Percentiles rank a stretch among this genome's conserved stretches.
Evolutionary conservation across 805 yeast species (phyloP).

Genomic region (Barnettozyma siamensis): DNA sequence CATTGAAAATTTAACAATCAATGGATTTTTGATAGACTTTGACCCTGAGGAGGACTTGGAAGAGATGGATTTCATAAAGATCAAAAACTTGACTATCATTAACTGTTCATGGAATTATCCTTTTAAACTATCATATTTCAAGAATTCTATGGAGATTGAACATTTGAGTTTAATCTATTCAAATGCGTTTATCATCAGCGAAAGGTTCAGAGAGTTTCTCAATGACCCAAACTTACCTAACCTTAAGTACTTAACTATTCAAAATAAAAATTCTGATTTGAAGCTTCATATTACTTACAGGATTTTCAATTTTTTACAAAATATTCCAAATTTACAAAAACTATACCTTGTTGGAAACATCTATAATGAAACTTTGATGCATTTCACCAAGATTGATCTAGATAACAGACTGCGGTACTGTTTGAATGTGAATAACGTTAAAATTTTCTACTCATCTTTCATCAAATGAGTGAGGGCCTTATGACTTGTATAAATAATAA

Average conservation of each 20-base stretch:
- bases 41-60: slow-evolving; percentile 29
- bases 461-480: slow-evolving; percentile 9
- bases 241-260: slow-evolving; percentile 23
- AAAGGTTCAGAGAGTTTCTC: slow-evolving; percentile 29
- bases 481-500: not conserved
- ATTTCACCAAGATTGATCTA: slow-evolving; percentile 24
- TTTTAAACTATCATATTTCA: slow-evolving; percentile 34
- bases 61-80: slow-evolving; percentile 14
- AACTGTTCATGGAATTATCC: slow-evolving; percentile 58
- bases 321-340: slow-evolving; percentile 27
- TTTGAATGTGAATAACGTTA: slow-evolving; percentile 27
- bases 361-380: slow-evolving; percentile 28
- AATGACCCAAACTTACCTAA: slow-evolving; percentile 25
- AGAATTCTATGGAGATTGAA: slow-evolving; percentile 19
- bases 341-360: slow-evolving; percentile 28
- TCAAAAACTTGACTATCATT: slow-evolving; percentile 28
- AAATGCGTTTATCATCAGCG: slow-evolving; percentile 31
- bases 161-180: slow-evolving; percentile 24
- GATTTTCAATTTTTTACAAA: slow-evolving; percentile 27
- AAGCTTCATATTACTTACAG: slow-evolving; percentile 28
- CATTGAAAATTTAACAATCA: slow-evolving; percentile 31
- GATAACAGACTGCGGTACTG: slow-evolving; percentile 24
- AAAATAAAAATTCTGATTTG: slow-evolving; percentile 22
- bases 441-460: slow-evolving; percentile 30
- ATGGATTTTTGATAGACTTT: slow-evolving; percentile 37